Evolutionary conservation across 495 filamentous ascomycete genomes (phyloP).

Genomic region (Mytilinidion resinicola): DNA sequence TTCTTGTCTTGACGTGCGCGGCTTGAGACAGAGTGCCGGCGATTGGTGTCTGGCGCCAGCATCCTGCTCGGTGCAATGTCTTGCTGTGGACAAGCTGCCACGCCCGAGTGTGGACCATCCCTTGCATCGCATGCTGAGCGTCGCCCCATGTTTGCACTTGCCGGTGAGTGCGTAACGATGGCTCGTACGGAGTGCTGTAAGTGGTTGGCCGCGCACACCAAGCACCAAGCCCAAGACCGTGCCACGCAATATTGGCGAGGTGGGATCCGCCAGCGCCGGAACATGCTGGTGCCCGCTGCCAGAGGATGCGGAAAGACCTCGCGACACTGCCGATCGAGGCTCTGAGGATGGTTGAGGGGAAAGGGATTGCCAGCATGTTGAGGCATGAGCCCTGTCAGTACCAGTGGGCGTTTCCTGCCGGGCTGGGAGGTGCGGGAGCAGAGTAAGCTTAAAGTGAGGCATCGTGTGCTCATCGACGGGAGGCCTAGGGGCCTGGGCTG

Average conservation of each 20-base stretch:
- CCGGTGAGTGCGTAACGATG: not conserved
- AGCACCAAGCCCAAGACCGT: not conserved
- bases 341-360: not conserved
- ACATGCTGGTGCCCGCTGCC: not conserved
- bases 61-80: slow-evolving; percentile 18
- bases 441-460: slow-evolving; percentile 25
- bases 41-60: no score
- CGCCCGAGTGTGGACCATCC: slow-evolving; percentile 6
- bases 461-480: slow-evolving; percentile 15
- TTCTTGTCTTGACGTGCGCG: no score
- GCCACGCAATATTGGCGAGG: not conserved
- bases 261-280: not conserved
- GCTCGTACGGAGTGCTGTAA: not conserved
- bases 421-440: slow-evolving; percentile 10
- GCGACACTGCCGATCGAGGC: not conserved
- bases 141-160: not conserved
- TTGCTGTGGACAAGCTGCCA: slow-evolving; percentile 18
- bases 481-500: slow-evolving; percentile 2
- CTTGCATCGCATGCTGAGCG: not conserved
- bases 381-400: not conserved
- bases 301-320: not conserved
- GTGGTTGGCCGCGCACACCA: not conserved
- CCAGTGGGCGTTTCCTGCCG: no score
- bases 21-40: no score
- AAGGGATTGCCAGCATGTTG: not conserved